A percentile compares a stretch with the other conserved stretches of the same genome.
phyloP scores from a whole-genome alignment of 2,329 filamentous ascomycete species.

The Fusarium caatingaense region DNA sequence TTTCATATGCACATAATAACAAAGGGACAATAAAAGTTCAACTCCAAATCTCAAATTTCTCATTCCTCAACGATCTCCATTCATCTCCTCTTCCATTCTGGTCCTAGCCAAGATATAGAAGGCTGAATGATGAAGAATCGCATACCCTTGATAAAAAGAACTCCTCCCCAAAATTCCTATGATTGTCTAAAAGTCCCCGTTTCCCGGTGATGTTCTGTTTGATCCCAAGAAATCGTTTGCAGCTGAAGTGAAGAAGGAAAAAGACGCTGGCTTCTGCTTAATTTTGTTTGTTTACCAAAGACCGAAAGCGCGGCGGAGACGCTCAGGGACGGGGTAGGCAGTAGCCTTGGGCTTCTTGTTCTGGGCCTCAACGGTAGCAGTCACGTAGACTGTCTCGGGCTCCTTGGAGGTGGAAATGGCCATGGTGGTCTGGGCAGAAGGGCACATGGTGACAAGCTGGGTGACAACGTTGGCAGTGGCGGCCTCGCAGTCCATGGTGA shows the following conservation, averaged over 20 bases:
- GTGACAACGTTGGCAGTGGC: background rate
- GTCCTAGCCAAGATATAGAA: slow-evolving; percentile 27
- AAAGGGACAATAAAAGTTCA: slow-evolving; percentile 29
- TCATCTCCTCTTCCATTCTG: background rate
- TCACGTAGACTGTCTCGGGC: slow-evolving; percentile 45
- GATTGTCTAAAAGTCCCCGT: slow-evolving; percentile 9
- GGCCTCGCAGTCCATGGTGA: background rate
- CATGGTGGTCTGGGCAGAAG: slow-evolving; percentile 33
- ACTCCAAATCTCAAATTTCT: slow-evolving; percentile 34
- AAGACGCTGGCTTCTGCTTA: background rate
- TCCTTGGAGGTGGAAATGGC: slow-evolving; percentile 35
- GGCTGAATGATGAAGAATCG: background rate
- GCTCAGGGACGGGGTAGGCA: slow-evolving; percentile 20
- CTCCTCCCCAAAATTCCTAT: slow-evolving; percentile 8
- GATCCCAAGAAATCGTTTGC: slow-evolving; percentile 1
- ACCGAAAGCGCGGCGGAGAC: slow-evolving; percentile 39
- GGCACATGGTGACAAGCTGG: slow-evolving; percentile 28
- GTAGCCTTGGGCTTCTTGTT: slow-evolving; percentile 15
- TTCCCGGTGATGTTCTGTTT: background rate
- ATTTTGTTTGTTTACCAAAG: slow-evolving; percentile 23
- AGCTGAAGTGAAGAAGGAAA: slow-evolving; percentile 18
- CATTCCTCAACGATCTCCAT: slow-evolving; percentile 4
- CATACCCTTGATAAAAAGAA: slow-evolving; percentile 13
- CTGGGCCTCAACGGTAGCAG: slow-evolving; percentile 34
- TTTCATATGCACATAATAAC: slow-evolving; percentile 42